A percentile compares a stretch with the other conserved stretches of the same genome.
These are phyloP conservation scores for Detonula confervacea DNA, from an alignment of 352 stramenopile genomes.

Conservation along the genomic window DNA sequence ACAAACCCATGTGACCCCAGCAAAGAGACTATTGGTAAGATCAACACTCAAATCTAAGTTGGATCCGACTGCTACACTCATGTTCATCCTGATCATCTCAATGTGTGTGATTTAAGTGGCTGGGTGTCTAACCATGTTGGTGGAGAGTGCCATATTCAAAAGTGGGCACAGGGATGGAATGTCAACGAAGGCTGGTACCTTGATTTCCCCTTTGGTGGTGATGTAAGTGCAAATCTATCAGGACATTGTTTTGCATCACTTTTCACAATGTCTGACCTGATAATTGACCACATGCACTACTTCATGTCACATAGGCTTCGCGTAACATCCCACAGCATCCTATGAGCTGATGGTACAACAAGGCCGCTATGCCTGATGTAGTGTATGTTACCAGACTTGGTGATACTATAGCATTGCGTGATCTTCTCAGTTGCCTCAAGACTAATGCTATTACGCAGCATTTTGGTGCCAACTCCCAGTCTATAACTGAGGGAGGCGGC, in stretches of 20 bases:
- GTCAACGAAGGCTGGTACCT: constrained; percentile 48
- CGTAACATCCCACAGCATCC: constrained; percentile 62
- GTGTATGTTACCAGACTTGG: constrained; percentile 44
- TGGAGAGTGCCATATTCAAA: constrained; percentile 52
- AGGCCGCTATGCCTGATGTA: constrained; percentile 18
- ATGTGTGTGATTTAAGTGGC: constrained; percentile 68
- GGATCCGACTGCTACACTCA: constrained; percentile 54
- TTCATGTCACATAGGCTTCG: too few species aligned
- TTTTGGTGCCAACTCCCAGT: constrained; percentile 40
- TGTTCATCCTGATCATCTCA: constrained; percentile 63
- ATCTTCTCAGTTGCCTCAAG: constrained; percentile 45
- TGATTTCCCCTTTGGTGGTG: constrained; percentile 45
- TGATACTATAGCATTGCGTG: constrained; percentile 38
- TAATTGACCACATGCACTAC: too few species aligned
- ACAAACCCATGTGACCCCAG: constrained; percentile 27
- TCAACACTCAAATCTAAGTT: constrained; percentile 53
- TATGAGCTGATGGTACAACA: constrained; percentile 55
- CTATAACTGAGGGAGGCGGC: constrained; percentile 31
- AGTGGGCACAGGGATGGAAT: constrained; percentile 44
- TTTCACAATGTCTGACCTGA: too few species aligned
- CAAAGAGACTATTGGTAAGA: constrained; percentile 22
- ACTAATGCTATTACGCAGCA: constrained; percentile 41
- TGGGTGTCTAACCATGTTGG: constrained; percentile 56
- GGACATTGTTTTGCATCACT: too few species aligned
- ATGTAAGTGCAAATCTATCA: too few species aligned